Conservation (phyloP, 257 asterid genomes). For the Solanum chmielewskii region DNA sequence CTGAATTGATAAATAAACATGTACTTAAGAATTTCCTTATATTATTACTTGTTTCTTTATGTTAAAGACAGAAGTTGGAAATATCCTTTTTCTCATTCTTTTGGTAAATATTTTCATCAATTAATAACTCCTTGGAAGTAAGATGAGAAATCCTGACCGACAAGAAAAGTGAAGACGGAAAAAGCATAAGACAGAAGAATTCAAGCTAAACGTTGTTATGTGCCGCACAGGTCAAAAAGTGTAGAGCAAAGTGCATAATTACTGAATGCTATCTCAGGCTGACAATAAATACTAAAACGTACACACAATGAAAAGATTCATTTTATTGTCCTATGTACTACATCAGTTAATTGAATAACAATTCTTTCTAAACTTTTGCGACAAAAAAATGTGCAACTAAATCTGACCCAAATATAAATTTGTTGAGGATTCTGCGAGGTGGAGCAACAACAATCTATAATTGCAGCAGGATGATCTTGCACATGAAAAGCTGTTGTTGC, state of each 20-base stretch:
- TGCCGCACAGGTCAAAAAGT: neutral
- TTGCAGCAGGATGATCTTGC: too few relatives aligned
- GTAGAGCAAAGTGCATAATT: neutral
- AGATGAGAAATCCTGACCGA: neutral
- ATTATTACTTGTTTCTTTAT: neutral
- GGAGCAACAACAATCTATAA: too few relatives aligned
- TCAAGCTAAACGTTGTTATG: neutral
- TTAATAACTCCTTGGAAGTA: neutral
- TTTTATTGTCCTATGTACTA: too few relatives aligned
- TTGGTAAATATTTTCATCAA: neutral
- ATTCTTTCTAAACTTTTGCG: too few relatives aligned
- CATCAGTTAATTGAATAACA: too few relatives aligned
- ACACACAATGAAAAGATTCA: too few relatives aligned
- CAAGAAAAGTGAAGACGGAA: neutral
- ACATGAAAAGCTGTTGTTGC: too few relatives aligned
- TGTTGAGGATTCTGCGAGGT: too few relatives aligned
- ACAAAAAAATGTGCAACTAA: too few relatives aligned
- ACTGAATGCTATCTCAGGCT: neutral
- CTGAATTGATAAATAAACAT: conserved; percentile 17
- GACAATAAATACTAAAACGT: too few relatives aligned
- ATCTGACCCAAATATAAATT: too few relatives aligned
- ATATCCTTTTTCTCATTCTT: neutral
- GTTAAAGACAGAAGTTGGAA: neutral
- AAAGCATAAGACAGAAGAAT: neutral
- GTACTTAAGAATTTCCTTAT: neutral